Conservation (phyloP, 768 basidiomycete species). For the Boletus speciosus region DNA sequence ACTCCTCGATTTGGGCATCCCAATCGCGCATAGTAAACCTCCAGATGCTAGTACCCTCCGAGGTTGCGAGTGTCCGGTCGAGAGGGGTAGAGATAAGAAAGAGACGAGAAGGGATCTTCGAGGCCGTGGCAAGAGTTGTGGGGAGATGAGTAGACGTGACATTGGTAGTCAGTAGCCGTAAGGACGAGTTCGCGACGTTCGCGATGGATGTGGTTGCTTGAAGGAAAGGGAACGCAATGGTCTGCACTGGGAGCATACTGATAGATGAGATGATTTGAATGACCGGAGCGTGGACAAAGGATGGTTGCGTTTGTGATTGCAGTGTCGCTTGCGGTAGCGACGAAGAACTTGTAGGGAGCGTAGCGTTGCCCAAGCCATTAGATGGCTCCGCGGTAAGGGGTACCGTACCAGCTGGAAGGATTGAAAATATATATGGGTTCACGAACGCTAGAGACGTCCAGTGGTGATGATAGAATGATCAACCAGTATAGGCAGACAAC, state of each 20-base stretch:
- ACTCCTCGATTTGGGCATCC: slow-evolving; percentile 81
- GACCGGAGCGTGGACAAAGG: slow-evolving; percentile 52
- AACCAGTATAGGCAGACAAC: slow-evolving; percentile 42
- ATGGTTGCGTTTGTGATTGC: slow-evolving; percentile 26
- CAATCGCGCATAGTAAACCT: slow-evolving; percentile 66
- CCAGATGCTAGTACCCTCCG: slow-evolving; percentile 82
- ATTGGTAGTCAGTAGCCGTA: slow-evolving; percentile 51
- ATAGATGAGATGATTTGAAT: slow-evolving; percentile 71
- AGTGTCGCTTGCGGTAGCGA: slow-evolving; percentile 17
- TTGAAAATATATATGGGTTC: slow-evolving; percentile 73
- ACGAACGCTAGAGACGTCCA: slow-evolving; percentile 52
- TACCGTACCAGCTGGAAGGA: slow-evolving; percentile 68
- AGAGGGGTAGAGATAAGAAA: slow-evolving; percentile 71
- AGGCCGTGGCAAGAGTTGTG: slow-evolving; percentile 25
- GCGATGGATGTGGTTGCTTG: slow-evolving; percentile 19
- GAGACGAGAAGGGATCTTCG: slow-evolving; percentile 36
- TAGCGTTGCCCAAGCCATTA: slow-evolving; percentile 15
- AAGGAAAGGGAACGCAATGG: slow-evolving; percentile 60
- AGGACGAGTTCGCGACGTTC: slow-evolving; percentile 39
- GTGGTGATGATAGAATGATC: slow-evolving; percentile 58
- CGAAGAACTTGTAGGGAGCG: slow-evolving; percentile 9
- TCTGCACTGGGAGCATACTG: slow-evolving; percentile 59
- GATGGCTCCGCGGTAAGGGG: slow-evolving; percentile 27
- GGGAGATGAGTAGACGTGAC: slow-evolving; percentile 45
- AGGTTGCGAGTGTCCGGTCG: slow-evolving; percentile 60